phyloP scores from a whole-genome alignment of 352 stramenopile species.

The Phytopythium boreale region DNA sequence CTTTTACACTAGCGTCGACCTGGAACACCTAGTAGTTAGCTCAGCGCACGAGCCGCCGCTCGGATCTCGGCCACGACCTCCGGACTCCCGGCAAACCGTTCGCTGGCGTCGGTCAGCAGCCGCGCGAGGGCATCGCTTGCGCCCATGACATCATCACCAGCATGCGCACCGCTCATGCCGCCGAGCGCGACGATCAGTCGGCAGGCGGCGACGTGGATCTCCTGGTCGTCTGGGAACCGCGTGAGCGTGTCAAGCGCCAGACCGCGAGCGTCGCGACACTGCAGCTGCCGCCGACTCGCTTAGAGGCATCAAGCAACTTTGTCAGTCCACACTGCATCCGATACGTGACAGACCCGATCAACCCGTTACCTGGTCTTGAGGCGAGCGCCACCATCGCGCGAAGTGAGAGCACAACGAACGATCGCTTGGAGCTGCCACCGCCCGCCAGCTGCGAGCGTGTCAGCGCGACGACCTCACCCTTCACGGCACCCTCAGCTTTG shows the following conservation, averaged over 20 bases:
- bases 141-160: not conserved
- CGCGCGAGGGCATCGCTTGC: not conserved
- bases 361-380: not conserved
- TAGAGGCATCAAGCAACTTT: not conserved
- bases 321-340: not conserved
- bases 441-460: not conserved
- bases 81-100: not conserved
- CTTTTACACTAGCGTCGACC: too few relatives aligned
- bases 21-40: not conserved
- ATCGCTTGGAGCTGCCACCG: too few relatives aligned
- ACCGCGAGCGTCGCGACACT: constrained; percentile 11
- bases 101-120: not conserved
- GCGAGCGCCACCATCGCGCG: not conserved
- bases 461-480: constrained; percentile 3
- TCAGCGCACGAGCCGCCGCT: not conserved
- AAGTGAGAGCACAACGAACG: not conserved
- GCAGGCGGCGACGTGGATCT: constrained; percentile 5
- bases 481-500: not conserved
- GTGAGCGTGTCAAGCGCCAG: constrained; percentile 9
- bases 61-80: not conserved
- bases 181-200: not conserved
- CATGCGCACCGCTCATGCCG: too few relatives aligned
- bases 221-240: constrained; percentile 3
- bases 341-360: not conserved
- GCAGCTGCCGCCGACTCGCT: constrained; percentile 11